Evolutionary conservation across 805 yeast genomes (phyloP), one percentile per base, ranked within the genome.

Genomic region (Lipomyces spencermartinsiae): DNA sequence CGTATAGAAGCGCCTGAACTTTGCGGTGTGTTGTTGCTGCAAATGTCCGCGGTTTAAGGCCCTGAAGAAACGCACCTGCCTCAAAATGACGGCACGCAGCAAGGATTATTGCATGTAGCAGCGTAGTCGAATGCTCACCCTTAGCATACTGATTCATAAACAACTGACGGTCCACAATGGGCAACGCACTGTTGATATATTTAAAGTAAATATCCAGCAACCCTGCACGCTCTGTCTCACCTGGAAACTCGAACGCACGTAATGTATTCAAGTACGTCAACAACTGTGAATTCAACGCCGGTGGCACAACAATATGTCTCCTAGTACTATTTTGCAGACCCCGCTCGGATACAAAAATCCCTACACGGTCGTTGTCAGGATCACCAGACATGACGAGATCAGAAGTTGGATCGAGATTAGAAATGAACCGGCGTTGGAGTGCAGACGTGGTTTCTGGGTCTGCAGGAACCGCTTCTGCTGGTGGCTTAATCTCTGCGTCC

Each of bases 101-200:
- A 29, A 83, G 73, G 33, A 83, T 73, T 46, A 83, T 79, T 1
- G 84, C 81, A 62, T 82, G 83, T 25, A 80, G 68, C 56, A 83
- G 73, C 25, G 81, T 69, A 9, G 81, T 79, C 5, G 75, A 84
- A 74, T 76, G 81, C 73, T 74, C 77, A 66, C 74, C 53, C 12
- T 79, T 70, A 61, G 74, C 66, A 65, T 75, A 74, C 73, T 81
- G 67, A 70, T 74, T 66, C 77, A 78, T 73, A 71, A 83, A 81
- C 60, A 77, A 78, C 43, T 74, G 75, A 73, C 79, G 83, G 68
- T 81, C 80, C 8, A 83, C 74, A 37, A 83, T 72, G 0, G 85
- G 86, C 59, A 83, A 76, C 2, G 80, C 67, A 22, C 77, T 69
- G 72, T 83, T 82, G n/a, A 83, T 74, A 53, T 80, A 78, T 64